Conservation (phyloP, 2,329 filamentous ascomycete genomes). For the Beauveria bassiana region DNA sequence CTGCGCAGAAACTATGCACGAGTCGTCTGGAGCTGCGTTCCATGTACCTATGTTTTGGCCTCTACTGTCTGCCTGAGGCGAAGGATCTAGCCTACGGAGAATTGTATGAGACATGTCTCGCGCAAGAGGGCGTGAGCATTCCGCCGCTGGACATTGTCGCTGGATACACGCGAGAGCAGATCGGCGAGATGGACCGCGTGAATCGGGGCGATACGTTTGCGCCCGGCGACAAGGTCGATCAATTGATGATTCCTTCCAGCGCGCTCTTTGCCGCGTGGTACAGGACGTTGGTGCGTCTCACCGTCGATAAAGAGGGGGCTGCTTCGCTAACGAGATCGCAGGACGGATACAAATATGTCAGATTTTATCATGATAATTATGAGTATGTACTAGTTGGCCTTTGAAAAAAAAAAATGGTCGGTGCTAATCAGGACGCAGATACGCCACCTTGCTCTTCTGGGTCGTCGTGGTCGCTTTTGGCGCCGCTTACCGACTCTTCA, state of each 20-base stretch:
- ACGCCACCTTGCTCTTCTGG: constrained; percentile 35
- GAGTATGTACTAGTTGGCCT: constrained; percentile 21
- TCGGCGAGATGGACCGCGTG: constrained; percentile 23
- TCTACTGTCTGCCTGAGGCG: constrained; percentile 26
- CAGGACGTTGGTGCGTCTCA: constrained; percentile 28
- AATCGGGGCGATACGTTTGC: constrained; percentile 19
- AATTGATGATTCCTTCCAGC: constrained; percentile 27
- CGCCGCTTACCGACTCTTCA: constrained; percentile 22
- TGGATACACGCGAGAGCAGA: constrained; percentile 26
- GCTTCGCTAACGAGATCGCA: constrained; percentile 4
- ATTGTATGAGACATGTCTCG: constrained; percentile 29
- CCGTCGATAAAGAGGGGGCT: background rate
- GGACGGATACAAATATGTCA: constrained; percentile 29
- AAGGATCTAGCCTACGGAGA: constrained; percentile 17
- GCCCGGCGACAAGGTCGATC: constrained; percentile 14
- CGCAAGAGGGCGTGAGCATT: constrained; percentile 18
- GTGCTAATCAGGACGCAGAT: constrained; percentile 15
- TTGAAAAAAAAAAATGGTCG: background rate
- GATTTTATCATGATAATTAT: constrained; percentile 27
- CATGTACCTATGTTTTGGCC: constrained; percentile 29
- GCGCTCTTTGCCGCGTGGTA: constrained; percentile 27
- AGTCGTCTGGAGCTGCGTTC: constrained; percentile 24
- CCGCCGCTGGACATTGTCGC: constrained; percentile 27
- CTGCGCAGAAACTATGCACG: constrained; percentile 20
- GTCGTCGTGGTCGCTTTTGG: constrained; percentile 28